Base-by-base conservation (phyloP, 495 filamentous ascomycete genomes). In the Rusavskia elegans region DNA sequence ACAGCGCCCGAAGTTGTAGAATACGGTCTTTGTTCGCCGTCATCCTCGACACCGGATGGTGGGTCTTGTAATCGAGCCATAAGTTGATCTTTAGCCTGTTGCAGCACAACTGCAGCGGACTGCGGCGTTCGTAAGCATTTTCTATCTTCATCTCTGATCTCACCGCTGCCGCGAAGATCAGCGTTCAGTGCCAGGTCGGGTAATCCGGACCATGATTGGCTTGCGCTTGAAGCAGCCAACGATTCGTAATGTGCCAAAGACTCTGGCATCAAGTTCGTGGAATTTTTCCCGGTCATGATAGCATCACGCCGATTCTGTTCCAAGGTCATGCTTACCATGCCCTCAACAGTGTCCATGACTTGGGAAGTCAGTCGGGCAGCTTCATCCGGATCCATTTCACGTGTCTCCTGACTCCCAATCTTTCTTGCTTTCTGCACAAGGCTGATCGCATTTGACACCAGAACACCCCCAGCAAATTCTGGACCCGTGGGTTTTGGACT, bases 51-150 rank as follows among this genome's bases (percentile, higher is more conserved):
- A 5, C 71, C 66, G 30, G 73, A 68, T 2, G 73, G 72, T 16
- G 71, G 55, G 42, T 78, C 72, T 44, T 75, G 72, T 10, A 78
- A 59, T 17, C 75, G 68, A 40, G 71, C 71, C 74, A 78, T 76
- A 39, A 83, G 56, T 67, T 84, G 68, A 63, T 78, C 71, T 53
- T 79, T 79, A 13, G 75, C 75, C 49, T 70, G 68, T 56, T 76
- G 72, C 32, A 79, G 61, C 3, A 71, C 76, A 39, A 72, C 67
- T 14, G 73, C 74, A 11, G 75, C 75, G 11, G 74, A 76, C 44
- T 75, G 68, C n/a, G 72, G 66, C 25, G 71, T 72, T n/a, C 73
- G 71, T 29, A 46, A 29, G 6, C 73, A 67, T 63, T 74, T 72
- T 54, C 63, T 68, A 5, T 66, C 74, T 54, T 78, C 75, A 37